Evolutionary conservation across 768 basidiomycete species (phyloP).

Genomic region (Hygrocybe coccinea): DNA sequence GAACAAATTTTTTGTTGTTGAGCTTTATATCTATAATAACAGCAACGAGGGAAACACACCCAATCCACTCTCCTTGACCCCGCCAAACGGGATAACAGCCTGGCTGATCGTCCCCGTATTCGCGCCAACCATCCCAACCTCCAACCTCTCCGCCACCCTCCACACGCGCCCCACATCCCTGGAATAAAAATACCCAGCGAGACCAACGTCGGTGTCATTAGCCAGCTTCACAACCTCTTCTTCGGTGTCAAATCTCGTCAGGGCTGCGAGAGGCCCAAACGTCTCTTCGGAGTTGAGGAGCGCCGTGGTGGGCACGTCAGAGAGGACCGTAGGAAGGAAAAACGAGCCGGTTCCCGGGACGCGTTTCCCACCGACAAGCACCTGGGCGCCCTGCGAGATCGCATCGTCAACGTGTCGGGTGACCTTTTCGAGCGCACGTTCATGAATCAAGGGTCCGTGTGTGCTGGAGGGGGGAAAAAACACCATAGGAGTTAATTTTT

Average conservation of each 20-base stretch:
- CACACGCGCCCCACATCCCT: conserved; percentile 83
- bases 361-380: conserved; percentile 84
- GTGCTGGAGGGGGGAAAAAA: conserved; percentile 64
- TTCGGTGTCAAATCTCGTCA: conserved; percentile 89
- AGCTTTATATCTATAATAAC: too few relatives aligned
- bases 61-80: conserved; percentile 82
- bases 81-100: conserved; percentile 82
- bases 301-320: conserved; percentile 70
- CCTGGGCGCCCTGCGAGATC: conserved; percentile 73
- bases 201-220: conserved; percentile 76
- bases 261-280: conserved; percentile 86
- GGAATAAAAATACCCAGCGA: conserved; percentile 93
- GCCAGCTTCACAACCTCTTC: conserved; percentile 86
- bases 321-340: conserved; percentile 84
- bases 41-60: conserved; percentile 12
- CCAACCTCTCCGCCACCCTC: conserved; percentile 90
- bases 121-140: conserved; percentile 87
- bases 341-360: conserved; percentile 52
- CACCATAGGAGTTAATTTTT: too few relatives aligned
- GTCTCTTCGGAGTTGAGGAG: conserved; percentile 81
- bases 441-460: conserved; percentile 92
- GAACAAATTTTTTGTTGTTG: conserved; percentile 15
- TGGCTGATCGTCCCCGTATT: conserved; percentile 74
- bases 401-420: conserved; percentile 85
- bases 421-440: conserved; percentile 81